Conservation (phyloP, 305 asterid species). For the Nicotiana rustica region DNA sequence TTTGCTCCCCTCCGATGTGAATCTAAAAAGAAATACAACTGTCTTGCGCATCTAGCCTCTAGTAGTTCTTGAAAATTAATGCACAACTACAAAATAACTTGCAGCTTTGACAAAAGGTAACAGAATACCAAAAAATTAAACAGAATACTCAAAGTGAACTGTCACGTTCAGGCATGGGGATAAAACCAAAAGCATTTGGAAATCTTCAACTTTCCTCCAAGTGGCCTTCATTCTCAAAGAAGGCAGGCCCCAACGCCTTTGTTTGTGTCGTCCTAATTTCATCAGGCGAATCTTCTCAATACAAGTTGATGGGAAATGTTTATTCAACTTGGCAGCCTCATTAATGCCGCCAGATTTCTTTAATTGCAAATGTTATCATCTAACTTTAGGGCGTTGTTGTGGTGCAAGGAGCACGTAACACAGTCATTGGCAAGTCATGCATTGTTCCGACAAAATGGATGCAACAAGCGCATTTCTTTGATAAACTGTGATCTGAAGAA, state of each 20-base stretch:
- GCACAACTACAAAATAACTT: not conserved
- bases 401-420: not conserved
- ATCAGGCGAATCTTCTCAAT: not conserved
- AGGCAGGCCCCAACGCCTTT: not conserved
- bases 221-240: not conserved
- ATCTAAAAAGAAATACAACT: constrained; percentile 5
- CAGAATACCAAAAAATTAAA: not conserved
- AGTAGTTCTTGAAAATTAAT: constrained; percentile 3
- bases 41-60: not conserved
- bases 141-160: not conserved
- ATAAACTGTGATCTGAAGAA: constrained; percentile 18
- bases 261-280: not conserved
- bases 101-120: not conserved
- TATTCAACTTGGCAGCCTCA: constrained; percentile 3
- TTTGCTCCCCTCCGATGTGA: not conserved
- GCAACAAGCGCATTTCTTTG: not conserved
- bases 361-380: not conserved
- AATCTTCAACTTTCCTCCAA: not conserved
- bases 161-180: not conserved
- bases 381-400: not conserved
- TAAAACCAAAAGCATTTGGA: constrained; percentile 7
- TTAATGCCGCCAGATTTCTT: not conserved
- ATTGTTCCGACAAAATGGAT: not conserved
- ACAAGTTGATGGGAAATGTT: not conserved
- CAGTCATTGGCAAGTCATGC: not conserved